Evolutionary conservation across 352 stramenopile genomes (phyloP), one percentile per base, ranked within the genome.

Genomic region (Phytophthora cajani): DNA sequence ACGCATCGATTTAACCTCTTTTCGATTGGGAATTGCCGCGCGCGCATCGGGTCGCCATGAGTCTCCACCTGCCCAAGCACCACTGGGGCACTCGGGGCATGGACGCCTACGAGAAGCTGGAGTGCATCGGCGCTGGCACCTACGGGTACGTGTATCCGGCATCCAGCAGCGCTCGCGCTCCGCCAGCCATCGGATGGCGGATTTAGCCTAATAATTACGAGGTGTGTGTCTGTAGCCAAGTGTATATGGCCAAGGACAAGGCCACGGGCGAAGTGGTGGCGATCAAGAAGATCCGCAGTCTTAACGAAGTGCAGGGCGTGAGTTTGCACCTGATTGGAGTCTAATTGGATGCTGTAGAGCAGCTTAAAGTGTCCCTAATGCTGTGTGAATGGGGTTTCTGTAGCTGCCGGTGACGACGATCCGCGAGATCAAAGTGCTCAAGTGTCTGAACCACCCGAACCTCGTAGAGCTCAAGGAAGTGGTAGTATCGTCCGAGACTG

Each of bases 381-480:
- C 16, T 50, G 16, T 50, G 16, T 23, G 17, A 49, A 12, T 50
- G 14, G 42, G 17, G 16, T 50, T 9, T 56, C 46, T 58, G 33
- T 55, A 98, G 89, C 80, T 99, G 12, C 97, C 97, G 0, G 86
- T 98, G 53, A 99, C 95, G 44, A 97, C 97, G 16, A 97, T 99
- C 69, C 91, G 97, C 12, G 97, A 99, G 83, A 99, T 99, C 66
- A 99, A 99, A 89, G 98, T 99, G 71, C 86, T 99, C 58, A 99
- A 99, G 77, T 92, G 90, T 74, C 82, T 99, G 5, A 91, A 95
- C 56, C 97, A 99, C 79, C 88, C 85, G 19, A 99, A 98, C 78
- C 83, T 99, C 62, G 95, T 99, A 23, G 85, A 94, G 66, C 91
- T 99, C 70, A 94, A 98, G 64, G 97, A 99, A 77, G 95, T 99